phyloP scores from a whole-genome alignment of 2,329 filamentous ascomycete species.

The Pleurostoma richardsiae region DNA sequence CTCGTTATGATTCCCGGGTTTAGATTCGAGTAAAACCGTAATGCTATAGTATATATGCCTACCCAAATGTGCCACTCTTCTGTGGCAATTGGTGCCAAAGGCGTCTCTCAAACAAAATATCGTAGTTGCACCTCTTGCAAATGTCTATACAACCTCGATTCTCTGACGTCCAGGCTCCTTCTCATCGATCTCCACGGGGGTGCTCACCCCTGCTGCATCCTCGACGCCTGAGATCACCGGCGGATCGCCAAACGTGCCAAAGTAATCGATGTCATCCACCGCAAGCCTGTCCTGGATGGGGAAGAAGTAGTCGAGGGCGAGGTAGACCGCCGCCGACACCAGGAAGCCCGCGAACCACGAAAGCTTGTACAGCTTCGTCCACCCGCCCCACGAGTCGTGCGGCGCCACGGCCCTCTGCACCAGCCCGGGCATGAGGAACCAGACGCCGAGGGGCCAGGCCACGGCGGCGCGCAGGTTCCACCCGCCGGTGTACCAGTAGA shows the following conservation, averaged over 20 bases:
- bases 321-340: slow-evolving; percentile 12
- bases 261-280: slow-evolving; percentile 19
- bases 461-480: slow-evolving; percentile 14
- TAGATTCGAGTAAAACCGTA: no score
- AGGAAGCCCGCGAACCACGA: slow-evolving; percentile 16
- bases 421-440: slow-evolving; percentile 16
- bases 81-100: no score
- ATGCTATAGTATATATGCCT: no score
- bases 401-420: slow-evolving; percentile 13
- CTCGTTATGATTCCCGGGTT: no score
- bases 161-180: neutral
- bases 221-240: neutral
- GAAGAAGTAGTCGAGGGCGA: slow-evolving; percentile 10
- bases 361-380: slow-evolving; percentile 20
- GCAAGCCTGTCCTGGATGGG: slow-evolving; percentile 11
- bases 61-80: no score
- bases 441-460: slow-evolving; percentile 12
- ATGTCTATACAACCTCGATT: neutral
- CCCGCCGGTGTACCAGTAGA: slow-evolving; percentile 17
- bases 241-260: slow-evolving; percentile 16
- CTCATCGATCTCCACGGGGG: neutral
- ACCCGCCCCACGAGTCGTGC: slow-evolving; percentile 9
- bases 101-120: no score
- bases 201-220: neutral
- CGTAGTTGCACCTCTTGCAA: no score